A percentile compares a stretch with the other conserved stretches of the same genome.
Conservation (phyloP, 345 rosid genomes). For the Iberis pinnata region DNA sequence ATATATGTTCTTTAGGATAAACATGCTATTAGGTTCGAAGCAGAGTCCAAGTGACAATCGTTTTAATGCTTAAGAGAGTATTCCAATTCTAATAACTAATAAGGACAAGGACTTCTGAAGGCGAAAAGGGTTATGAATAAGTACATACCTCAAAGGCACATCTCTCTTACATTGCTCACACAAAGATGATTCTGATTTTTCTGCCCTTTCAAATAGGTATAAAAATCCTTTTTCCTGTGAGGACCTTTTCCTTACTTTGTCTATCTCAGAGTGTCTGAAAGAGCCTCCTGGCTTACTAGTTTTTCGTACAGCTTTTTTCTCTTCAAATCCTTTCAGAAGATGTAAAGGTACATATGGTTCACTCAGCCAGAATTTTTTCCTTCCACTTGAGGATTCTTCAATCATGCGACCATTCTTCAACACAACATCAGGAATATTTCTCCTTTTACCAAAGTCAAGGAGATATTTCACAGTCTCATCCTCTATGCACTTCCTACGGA, state of each 20-base stretch:
- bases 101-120: slow-evolving; percentile 14
- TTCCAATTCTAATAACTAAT: slow-evolving; percentile 7
- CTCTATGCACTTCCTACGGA: slow-evolving; percentile 67
- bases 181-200: slow-evolving; percentile 50
- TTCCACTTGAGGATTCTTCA: slow-evolving; percentile 83
- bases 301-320: slow-evolving; percentile 69
- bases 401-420: slow-evolving; percentile 52
- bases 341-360: slow-evolving; percentile 80
- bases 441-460: slow-evolving; percentile 97
- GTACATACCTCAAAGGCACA: slow-evolving; percentile 56
- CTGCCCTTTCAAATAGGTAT: slow-evolving; percentile 73
- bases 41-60: slow-evolving; percentile 12
- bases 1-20: slow-evolving; percentile 2
- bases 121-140: slow-evolving; percentile 8
- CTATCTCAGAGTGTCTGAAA: slow-evolving; percentile 36
- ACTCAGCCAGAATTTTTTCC: slow-evolving; percentile 82
- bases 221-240: slow-evolving; percentile 53
- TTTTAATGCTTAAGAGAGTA: slow-evolving; percentile 4
- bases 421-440: slow-evolving; percentile 69
- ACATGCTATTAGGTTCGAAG: slow-evolving; percentile 11
- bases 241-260: slow-evolving; percentile 31
- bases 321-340: slow-evolving; percentile 88
- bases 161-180: slow-evolving; percentile 86
- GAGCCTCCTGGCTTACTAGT: slow-evolving; percentile 37
- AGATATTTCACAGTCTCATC: slow-evolving; percentile 64